A percentile compares a stretch with the other conserved stretches of the same genome.
Evolutionary conservation across 495 filamentous ascomycete genomes (phyloP).

Genomic region (Penicillium steckii): DNA sequence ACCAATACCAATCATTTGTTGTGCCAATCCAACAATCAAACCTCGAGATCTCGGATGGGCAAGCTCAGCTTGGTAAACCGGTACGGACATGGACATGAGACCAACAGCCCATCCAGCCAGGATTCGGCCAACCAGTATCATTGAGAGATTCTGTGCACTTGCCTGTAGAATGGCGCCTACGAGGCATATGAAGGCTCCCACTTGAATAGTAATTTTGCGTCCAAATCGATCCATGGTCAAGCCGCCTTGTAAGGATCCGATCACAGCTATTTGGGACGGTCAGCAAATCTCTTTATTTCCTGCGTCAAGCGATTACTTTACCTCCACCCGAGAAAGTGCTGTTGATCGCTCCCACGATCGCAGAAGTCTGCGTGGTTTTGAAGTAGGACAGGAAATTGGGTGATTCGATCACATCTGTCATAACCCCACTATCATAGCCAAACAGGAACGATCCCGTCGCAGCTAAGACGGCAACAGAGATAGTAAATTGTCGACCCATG

Average conservation of each 20-base stretch:
- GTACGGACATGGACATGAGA: constrained; percentile 56
- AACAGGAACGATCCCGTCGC: constrained; percentile 52
- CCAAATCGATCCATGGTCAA: constrained; percentile 45
- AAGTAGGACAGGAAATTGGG: constrained; percentile 48
- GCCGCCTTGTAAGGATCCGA: constrained; percentile 37
- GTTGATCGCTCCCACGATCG: constrained; percentile 56
- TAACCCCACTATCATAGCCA: constrained; percentile 56
- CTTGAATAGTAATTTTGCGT: constrained; percentile 54
- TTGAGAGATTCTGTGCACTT: constrained; percentile 48
- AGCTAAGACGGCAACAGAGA: constrained; percentile 43
- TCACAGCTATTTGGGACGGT: constrained; percentile 21
- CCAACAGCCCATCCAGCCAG: constrained; percentile 62
- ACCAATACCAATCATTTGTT: constrained; percentile 59
- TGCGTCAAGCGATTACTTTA: constrained; percentile 13
- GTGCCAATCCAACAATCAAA: constrained; percentile 55
- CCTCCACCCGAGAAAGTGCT: constrained; percentile 56
- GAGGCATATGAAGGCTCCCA: constrained; percentile 53
- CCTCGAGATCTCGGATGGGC: constrained; percentile 52
- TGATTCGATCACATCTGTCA: constrained; percentile 55
- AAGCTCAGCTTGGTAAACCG: constrained; percentile 57
- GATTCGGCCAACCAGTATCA: constrained; percentile 63
- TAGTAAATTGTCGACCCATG: constrained; percentile 46
- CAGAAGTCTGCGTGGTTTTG: constrained; percentile 45
- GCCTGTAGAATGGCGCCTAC: constrained; percentile 57
- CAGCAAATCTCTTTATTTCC: not conserved